Conservation (phyloP, 257 asterid genomes). For the Lantana camara region DNA sequence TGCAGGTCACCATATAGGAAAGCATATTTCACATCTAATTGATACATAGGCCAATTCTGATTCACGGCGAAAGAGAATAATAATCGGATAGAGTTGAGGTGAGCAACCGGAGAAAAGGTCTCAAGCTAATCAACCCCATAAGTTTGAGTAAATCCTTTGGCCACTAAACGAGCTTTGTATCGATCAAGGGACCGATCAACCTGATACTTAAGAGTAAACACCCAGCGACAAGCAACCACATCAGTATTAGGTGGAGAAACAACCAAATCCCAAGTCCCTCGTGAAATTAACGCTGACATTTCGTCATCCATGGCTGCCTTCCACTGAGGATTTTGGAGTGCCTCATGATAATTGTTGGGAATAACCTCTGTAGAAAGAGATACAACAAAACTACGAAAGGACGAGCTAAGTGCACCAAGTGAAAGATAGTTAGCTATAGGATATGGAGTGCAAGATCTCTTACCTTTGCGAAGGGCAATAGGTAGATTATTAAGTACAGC, state of each 20-base stretch:
- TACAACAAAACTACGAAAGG: not conserved
- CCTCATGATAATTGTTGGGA: not conserved
- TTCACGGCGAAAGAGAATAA: not conserved
- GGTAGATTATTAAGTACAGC: not conserved
- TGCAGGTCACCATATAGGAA: not conserved
- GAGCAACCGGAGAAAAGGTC: not conserved
- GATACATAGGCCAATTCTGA: not conserved
- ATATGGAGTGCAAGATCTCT: not conserved
- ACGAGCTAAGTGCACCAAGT: not conserved
- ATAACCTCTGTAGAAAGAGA: not conserved
- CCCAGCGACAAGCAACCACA: not conserved
- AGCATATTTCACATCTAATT: conserved; percentile 14
- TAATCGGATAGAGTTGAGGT: not conserved
- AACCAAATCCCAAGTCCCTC: not conserved
- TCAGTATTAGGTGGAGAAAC: not conserved
- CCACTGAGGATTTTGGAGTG: not conserved
- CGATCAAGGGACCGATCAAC: not conserved
- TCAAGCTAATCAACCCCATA: not conserved
- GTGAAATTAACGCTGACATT: not conserved
- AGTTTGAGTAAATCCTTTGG: not conserved
- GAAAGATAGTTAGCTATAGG: not conserved
- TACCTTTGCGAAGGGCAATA: not conserved
- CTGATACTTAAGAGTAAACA: not conserved
- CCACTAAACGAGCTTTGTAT: not conserved
- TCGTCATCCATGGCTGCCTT: not conserved